These are phyloP conservation scores for Candida sojae DNA, from an alignment of 1,139 yeast genomes.

Conservation along the genomic window DNA sequence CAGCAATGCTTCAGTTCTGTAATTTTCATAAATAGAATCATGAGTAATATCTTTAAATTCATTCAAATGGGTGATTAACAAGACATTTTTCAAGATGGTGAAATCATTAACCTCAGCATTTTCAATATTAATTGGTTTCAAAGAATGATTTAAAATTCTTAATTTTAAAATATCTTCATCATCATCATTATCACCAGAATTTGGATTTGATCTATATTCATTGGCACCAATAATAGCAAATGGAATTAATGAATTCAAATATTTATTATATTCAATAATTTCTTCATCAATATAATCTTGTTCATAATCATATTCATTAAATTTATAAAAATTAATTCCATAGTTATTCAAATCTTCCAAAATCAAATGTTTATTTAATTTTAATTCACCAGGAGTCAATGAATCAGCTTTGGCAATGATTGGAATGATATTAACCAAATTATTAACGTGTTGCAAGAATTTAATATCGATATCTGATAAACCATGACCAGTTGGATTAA, in stretches of 20 bases:
- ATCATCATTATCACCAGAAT: conserved; percentile 34
- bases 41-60: conserved; percentile 75
- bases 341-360: conserved; percentile 44
- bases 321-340: conserved; percentile 45
- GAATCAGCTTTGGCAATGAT: conserved; percentile 46
- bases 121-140: conserved; percentile 50
- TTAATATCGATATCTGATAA: conserved; percentile 44
- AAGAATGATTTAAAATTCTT: conserved; percentile 37
- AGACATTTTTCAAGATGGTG: conserved; percentile 62
- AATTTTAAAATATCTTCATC: conserved; percentile 41
- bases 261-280: conserved; percentile 49
- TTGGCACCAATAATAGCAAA: conserved; percentile 48
- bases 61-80: conserved; percentile 76
- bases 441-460: conserved; percentile 42
- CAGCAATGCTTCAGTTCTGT: conserved; percentile 67
- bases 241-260: conserved; percentile 43
- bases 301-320: conserved; percentile 52
- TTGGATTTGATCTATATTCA: conserved; percentile 37
- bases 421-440: conserved; percentile 45
- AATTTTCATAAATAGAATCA: conserved; percentile 65
- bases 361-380: conserved; percentile 38
- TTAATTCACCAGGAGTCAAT: conserved; percentile 39
- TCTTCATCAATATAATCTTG: conserved; percentile 51
- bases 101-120: conserved; percentile 64
- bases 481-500: conserved; percentile 52